Percentiles rank a stretch among this genome's conserved stretches.
Evolutionary conservation across 192 early-diverging fungal genomes (phyloP).

Genomic region (Neocallimastix lanati): DNA sequence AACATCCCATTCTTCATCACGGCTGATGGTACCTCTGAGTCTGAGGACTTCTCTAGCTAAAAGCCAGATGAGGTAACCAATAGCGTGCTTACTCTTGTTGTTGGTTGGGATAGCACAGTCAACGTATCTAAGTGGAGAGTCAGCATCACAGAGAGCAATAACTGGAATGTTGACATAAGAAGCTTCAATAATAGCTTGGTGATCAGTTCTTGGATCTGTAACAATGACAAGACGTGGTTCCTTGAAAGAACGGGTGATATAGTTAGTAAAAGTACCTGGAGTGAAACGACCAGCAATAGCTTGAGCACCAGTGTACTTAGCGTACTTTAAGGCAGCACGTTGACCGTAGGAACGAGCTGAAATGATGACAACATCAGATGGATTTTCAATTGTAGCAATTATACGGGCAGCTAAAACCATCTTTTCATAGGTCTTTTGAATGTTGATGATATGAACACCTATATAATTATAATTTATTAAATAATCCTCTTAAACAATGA

Average conservation of each 20-base stretch:
- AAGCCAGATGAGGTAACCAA: constrained; percentile 94
- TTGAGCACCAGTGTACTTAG: constrained; percentile 93
- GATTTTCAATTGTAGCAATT: constrained; percentile 97
- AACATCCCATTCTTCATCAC: constrained; percentile 74
- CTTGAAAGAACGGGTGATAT: constrained; percentile 98
- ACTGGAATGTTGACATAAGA: constrained; percentile 99
- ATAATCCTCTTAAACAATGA: not conserved
- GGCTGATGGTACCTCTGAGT: constrained; percentile 79
- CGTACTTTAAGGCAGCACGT: constrained; percentile 97
- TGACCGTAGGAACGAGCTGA: constrained; percentile 94
- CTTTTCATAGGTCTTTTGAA: constrained; percentile 99
- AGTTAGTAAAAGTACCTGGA: constrained; percentile 99
- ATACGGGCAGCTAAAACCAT: constrained; percentile 94
- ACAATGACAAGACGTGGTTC: constrained; percentile 96
- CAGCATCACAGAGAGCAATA: constrained; percentile 96
- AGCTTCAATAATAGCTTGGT: constrained; percentile 96
- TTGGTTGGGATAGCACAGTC: constrained; percentile 99
- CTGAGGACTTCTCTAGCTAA: constrained; percentile 97
- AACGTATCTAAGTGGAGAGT: constrained; percentile 81
- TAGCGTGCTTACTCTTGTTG: constrained; percentile 98
- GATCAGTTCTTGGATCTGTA: constrained; percentile 93
- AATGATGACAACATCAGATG: constrained; percentile 91
- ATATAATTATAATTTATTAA: not conserved
- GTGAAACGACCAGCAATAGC: constrained; percentile 99
- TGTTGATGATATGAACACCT: constrained; percentile 97